Evolutionary conservation across 768 basidiomycete genomes (phyloP).

Genomic region (Wakefieldia striispora): DNA sequence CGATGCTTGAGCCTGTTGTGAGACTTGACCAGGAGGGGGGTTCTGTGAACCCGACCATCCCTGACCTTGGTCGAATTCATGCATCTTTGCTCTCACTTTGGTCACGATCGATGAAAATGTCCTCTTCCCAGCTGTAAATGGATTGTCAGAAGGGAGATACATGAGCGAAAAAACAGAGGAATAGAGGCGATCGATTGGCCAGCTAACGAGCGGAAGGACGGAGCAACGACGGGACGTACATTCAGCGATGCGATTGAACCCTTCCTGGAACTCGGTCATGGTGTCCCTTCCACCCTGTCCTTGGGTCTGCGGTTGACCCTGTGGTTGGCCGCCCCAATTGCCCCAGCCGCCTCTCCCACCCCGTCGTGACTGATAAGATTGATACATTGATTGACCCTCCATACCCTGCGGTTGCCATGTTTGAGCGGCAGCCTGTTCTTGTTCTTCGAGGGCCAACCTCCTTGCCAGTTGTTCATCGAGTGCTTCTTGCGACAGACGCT

Average conservation of each 20-base stretch:
- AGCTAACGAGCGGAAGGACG: neutral
- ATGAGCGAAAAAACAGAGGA: neutral
- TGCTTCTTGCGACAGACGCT: slow-evolving; percentile 51
- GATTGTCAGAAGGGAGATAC: neutral
- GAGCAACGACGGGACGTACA: slow-evolving; percentile 42
- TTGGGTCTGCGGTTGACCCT: slow-evolving; percentile 5
- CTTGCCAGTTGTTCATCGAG: slow-evolving; percentile 81
- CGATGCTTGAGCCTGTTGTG: neutral
- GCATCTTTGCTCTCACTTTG: slow-evolving; percentile 82
- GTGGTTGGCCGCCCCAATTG: neutral
- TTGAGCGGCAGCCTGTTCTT: slow-evolving; percentile 29
- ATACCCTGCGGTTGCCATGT: slow-evolving; percentile 15
- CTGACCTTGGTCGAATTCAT: slow-evolving; percentile 64
- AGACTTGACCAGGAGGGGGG: neutral
- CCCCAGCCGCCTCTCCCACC: slow-evolving; percentile 8
- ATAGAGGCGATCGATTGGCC: neutral
- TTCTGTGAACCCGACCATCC: slow-evolving; percentile 17
- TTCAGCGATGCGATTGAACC: slow-evolving; percentile 74
- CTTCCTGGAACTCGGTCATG: slow-evolving; percentile 69
- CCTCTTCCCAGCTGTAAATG: slow-evolving; percentile 63
- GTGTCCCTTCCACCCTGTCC: slow-evolving; percentile 42
- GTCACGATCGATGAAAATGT: slow-evolving; percentile 69
- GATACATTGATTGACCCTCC: slow-evolving; percentile 13
- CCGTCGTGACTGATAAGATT: slow-evolving; percentile 26
- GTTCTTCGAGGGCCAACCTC: slow-evolving; percentile 62